Evolutionary conservation across 805 yeast genomes (phyloP).

Genomic region (Candida taoyuanica): DNA sequence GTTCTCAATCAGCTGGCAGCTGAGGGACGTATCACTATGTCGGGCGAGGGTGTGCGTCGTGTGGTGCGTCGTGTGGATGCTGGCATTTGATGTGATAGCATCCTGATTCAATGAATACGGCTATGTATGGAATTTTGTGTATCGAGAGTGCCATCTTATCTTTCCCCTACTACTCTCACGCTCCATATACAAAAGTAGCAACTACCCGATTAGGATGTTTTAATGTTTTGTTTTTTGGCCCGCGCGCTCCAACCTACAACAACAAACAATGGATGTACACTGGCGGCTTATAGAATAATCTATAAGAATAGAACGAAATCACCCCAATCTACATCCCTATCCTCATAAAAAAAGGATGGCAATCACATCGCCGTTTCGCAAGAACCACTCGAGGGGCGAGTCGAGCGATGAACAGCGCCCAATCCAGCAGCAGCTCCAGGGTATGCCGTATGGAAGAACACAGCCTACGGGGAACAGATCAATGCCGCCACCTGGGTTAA

Average conservation of each 20-base stretch:
- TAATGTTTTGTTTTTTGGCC: neutral
- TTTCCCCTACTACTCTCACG: too few species aligned
- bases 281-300: too few species aligned
- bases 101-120: too few species aligned
- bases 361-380: conserved; percentile 34
- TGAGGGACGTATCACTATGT: conserved; percentile 63
- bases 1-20: conserved; percentile 61
- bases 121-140: too few species aligned
- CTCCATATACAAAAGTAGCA: too few species aligned
- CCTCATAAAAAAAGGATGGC: conserved; percentile 27
- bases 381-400: conserved; percentile 29
- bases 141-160: too few species aligned
- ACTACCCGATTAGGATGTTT: neutral
- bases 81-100: too few species aligned
- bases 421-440: conserved; percentile 2
- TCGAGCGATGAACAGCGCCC: conserved; percentile 26
- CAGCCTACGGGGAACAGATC: neutral
- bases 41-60: conserved; percentile 71
- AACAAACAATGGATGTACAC: too few species aligned
- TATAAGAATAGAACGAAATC: too few species aligned
- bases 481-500: neutral
- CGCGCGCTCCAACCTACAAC: neutral
- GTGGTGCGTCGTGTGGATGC: conserved; percentile 33
- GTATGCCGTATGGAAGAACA: neutral
- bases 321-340: too few species aligned